Conservation (phyloP, 257 asterid species). For the Rubia yunnanensis region DNA sequence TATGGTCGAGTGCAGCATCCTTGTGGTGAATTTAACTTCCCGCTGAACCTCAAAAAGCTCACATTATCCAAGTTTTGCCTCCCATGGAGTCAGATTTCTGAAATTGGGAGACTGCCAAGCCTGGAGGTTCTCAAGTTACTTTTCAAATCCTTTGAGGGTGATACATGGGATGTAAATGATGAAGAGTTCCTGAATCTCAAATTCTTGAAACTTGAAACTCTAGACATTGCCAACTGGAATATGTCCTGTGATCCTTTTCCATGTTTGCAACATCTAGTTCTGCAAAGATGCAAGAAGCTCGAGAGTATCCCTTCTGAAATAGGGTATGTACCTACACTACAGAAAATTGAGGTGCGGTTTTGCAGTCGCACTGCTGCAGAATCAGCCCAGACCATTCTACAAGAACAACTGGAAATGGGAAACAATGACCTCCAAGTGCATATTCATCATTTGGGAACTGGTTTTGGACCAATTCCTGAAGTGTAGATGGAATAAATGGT, state of each 20-base stretch:
- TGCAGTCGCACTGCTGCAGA: neutral
- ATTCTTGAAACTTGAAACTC: neutral
- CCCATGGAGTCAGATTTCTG: neutral
- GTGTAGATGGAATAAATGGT: neutral
- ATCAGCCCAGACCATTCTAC: neutral
- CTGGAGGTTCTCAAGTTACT: constrained; percentile 3
- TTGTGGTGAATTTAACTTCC: neutral
- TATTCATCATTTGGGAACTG: neutral
- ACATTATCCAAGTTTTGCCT: neutral
- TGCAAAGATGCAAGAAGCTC: neutral
- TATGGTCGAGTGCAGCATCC: neutral
- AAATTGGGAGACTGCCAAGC: neutral
- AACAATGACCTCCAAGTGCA: neutral
- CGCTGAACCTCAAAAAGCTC: neutral
- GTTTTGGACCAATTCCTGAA: neutral
- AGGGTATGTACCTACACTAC: neutral
- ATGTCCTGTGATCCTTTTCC: neutral
- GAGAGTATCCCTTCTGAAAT: neutral
- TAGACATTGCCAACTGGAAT: neutral
- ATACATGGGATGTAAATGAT: neutral
- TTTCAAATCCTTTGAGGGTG: neutral
- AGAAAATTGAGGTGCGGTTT: neutral
- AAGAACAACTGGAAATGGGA: constrained; percentile 2
- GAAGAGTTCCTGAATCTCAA: neutral
- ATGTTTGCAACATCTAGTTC: neutral